phyloP scores from a whole-genome alignment of 208 protist genomes.

The Trypanosomatidae sp. region DNA sequence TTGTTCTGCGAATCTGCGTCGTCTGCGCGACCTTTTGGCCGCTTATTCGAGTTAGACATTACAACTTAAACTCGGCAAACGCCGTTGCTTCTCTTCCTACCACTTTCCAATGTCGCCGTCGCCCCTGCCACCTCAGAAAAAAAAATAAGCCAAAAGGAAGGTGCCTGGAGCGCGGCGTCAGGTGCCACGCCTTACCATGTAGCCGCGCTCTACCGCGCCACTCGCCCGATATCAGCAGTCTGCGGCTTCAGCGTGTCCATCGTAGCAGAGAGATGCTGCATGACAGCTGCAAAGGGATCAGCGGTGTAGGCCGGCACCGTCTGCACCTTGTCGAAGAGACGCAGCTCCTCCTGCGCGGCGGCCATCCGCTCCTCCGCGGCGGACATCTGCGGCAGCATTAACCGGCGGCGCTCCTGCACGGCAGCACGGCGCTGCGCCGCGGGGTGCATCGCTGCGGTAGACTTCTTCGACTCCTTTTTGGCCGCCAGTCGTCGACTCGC shows the following conservation, averaged over 20 bases:
- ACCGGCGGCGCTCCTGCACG: slow-evolving; percentile 9
- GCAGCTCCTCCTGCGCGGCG: slow-evolving; percentile 47
- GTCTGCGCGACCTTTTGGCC: too few relatives aligned
- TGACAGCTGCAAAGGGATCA: slow-evolving; percentile 61
- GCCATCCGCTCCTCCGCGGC: slow-evolving; percentile 53
- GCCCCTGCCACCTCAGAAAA: too few relatives aligned
- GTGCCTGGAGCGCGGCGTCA: neutral
- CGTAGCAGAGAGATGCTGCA: slow-evolving; percentile 50
- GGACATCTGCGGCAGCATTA: slow-evolving; percentile 11
- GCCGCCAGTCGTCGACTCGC: too few relatives aligned
- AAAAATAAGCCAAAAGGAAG: too few relatives aligned
- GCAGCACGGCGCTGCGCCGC: slow-evolving; percentile 17
- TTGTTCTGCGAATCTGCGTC: too few relatives aligned
- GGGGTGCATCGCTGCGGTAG: slow-evolving; percentile 4
- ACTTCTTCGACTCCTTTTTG: slow-evolving; percentile 20
- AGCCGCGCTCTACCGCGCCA: too few relatives aligned
- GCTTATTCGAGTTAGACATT: too few relatives aligned
- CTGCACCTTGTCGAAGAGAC: slow-evolving; percentile 52
- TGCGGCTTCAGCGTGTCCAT: slow-evolving; percentile 76
- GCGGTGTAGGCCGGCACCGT: slow-evolving; percentile 43
- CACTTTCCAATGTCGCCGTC: too few relatives aligned
- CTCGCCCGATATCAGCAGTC: slow-evolving; percentile 62
- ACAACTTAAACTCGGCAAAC: too few relatives aligned
- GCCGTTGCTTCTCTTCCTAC: too few relatives aligned
- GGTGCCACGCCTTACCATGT: too few relatives aligned